These are phyloP conservation scores for Aspergillus terreus DNA, from an alignment of 2,329 filamentous ascomycete genomes.

Conservation along the genomic window DNA sequence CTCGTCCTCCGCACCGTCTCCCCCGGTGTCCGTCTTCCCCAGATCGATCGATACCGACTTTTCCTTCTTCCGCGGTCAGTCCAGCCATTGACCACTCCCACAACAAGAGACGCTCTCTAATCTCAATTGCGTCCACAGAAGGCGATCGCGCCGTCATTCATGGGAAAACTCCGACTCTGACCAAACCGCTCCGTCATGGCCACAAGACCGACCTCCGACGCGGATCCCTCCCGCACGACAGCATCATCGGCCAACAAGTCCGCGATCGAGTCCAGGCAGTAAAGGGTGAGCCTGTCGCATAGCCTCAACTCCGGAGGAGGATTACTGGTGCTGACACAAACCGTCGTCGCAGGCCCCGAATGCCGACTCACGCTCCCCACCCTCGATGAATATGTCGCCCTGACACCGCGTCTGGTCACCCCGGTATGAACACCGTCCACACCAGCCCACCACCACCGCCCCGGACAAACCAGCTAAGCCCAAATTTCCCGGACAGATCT, in stretches of 20 bases:
- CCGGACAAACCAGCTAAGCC: neutral
- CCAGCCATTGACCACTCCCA: neutral
- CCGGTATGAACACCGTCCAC: constrained; percentile 50
- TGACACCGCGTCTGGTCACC: constrained; percentile 68
- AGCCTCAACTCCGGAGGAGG: neutral
- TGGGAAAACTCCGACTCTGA: constrained; percentile 37
- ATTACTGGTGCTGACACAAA: neutral
- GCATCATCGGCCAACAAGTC: constrained; percentile 61
- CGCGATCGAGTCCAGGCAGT: constrained; percentile 58
- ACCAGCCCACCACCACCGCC: neutral
- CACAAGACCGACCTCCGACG: constrained; percentile 33
- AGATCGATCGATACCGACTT: constrained; percentile 37
- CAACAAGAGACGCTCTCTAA: neutral
- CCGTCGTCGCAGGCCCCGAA: constrained; percentile 34
- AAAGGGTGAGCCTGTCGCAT: constrained; percentile 36
- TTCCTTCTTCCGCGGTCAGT: constrained; percentile 34
- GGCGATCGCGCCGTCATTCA: constrained; percentile 43
- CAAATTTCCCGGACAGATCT: constrained; percentile 51
- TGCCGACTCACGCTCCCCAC: constrained; percentile 63
- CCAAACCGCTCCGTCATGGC: constrained; percentile 38
- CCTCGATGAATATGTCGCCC: constrained; percentile 68
- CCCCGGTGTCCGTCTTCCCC: constrained; percentile 11
- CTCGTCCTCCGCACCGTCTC: constrained; percentile 13
- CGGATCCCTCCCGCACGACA: constrained; percentile 42
- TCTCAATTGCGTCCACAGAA: constrained; percentile 24